Conservation (phyloP, 768 basidiomycete genomes). For the Cubamyces sp. region DNA sequence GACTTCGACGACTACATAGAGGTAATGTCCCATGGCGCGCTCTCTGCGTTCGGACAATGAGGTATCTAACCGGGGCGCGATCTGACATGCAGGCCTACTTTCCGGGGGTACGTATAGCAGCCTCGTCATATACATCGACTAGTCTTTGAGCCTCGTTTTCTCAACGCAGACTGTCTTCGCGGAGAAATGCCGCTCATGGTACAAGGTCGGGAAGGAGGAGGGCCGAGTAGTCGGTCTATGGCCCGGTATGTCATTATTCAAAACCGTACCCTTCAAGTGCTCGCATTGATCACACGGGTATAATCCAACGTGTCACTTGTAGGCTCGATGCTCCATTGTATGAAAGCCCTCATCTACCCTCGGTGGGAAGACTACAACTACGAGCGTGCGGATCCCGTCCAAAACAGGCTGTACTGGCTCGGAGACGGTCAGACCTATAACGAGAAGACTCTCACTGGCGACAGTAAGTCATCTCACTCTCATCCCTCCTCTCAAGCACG, state of each 20-base stretch:
- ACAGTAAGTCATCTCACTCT: slow-evolving; percentile 31
- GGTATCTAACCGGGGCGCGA: no score
- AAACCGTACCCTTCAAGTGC: no score
- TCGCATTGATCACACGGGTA: no score
- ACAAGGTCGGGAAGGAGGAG: slow-evolving; percentile 58
- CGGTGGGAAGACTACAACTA: slow-evolving; percentile 68
- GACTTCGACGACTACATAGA: slow-evolving; percentile 67
- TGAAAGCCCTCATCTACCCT: slow-evolving; percentile 50
- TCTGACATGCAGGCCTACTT: slow-evolving; percentile 35
- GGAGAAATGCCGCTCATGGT: slow-evolving; percentile 63
- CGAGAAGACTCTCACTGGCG: slow-evolving; percentile 46
- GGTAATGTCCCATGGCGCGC: slow-evolving; percentile 39
- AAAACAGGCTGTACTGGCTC: slow-evolving; percentile 59
- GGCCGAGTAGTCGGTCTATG: slow-evolving; percentile 61
- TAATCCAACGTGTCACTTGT: neutral
- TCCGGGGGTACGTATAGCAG: slow-evolving; percentile 43
- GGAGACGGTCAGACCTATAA: slow-evolving; percentile 60
- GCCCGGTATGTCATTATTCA: slow-evolving; percentile 54
- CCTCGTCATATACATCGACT: neutral
- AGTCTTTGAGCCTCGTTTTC: no score
- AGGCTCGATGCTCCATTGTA: slow-evolving; percentile 55
- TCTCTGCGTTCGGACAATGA: no score
- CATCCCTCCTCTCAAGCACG: no score
- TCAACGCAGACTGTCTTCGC: slow-evolving; percentile 56
- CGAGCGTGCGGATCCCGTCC: slow-evolving; percentile 45